phyloP scores from a whole-genome alignment of 2,329 filamentous ascomycete species.

The Oidium heveae region DNA sequence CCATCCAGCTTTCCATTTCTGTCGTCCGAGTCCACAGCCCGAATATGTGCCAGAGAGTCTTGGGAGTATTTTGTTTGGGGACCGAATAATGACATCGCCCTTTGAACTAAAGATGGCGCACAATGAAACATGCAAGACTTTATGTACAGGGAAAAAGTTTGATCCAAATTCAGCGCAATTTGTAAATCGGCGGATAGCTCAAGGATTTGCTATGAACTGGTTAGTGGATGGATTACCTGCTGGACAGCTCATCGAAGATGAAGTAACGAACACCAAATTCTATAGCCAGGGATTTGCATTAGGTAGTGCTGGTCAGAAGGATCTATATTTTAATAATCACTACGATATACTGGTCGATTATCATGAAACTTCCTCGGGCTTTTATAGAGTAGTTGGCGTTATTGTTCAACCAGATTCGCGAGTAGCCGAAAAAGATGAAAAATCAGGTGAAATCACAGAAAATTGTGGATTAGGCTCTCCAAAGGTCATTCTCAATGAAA shows the following conservation, averaged over 20 bases:
- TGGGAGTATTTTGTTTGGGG: conserved; percentile 90
- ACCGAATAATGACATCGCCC: conserved; percentile 89
- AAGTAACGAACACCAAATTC: conserved; percentile 50
- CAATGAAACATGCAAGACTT: conserved; percentile 66
- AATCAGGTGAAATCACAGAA: conserved; percentile 19
- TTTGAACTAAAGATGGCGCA: conserved; percentile 68
- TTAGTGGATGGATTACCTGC: conserved; percentile 83
- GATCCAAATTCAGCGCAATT: conserved; percentile 45
- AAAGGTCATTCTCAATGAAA: conserved; percentile 38
- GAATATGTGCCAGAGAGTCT: conserved; percentile 66
- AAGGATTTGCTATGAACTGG: conserved; percentile 88
- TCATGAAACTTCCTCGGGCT: conserved; percentile 46
- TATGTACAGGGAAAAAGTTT: conserved; percentile 46
- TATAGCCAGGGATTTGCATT: conserved; percentile 82
- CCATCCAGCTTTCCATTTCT: conserved; percentile 68
- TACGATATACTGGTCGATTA: conserved; percentile 89
- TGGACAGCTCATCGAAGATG: conserved; percentile 58
- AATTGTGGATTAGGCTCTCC: conserved; percentile 34
- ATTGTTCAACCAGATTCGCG: conserved; percentile 61
- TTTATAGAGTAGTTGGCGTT: conserved; percentile 78
- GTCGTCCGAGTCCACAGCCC: conserved; percentile 50
- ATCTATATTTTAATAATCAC: conserved; percentile 63
- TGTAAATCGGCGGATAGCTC: conserved; percentile 55
- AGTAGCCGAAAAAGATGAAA: conserved; percentile 27
- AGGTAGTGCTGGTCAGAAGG: conserved; percentile 31